Evolutionary conservation across 192 early-diverging fungal genomes (phyloP), one percentile per base, ranked within the genome.

Genomic region (Coemansia javaensis): DNA sequence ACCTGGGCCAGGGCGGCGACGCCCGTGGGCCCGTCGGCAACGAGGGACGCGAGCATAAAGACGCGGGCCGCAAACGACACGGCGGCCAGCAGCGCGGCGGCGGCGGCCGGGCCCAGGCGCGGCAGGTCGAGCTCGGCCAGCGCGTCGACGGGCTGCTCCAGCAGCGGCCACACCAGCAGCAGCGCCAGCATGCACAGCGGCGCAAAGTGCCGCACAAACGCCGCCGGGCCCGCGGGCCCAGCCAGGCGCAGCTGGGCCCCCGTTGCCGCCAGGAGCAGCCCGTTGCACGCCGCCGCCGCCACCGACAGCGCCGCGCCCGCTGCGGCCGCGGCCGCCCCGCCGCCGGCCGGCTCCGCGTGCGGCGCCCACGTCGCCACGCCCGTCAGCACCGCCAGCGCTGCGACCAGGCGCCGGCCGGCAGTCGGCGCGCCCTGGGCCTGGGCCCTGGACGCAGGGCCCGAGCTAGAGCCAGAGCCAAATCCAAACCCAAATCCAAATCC

Each of bases 151-250:
- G 67, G 67, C 3, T 20, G 20, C 25, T 63, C 67, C 0, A 63
- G 44, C 22, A 64, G 5, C 3, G 67, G 67, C 67, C 67, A 71
- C 31, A 64, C 30, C 16, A 63, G 39, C 18, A 71, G 53, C n/a
- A 46, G n/a, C 0, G 47, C 24, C 1, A 71, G 31, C 47, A 57
- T 56, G 37, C 55, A 54, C n/a, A 71, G 43, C 10, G 67, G 56
- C n/a, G 56, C 34, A 34, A 71, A 55, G 22, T 71, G 45, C 10
- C 67, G 53, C 18, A 59, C 41, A 28, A 71, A 47, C 37, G 47
- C 42, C 1, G 45, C 39, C 3, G 60, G 23, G 1, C 55, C 47
- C 7, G 46, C 37, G 1, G 5, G 28, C 7, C 28, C n/a, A n/a
- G n/a, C n/a, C 21, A 39, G 33, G 27, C 32, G 27, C 6, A 71